These are phyloP conservation scores for Ganoderma boninense DNA, from an alignment of 1,284 basidiomycete species.

Conservation along the genomic window DNA sequence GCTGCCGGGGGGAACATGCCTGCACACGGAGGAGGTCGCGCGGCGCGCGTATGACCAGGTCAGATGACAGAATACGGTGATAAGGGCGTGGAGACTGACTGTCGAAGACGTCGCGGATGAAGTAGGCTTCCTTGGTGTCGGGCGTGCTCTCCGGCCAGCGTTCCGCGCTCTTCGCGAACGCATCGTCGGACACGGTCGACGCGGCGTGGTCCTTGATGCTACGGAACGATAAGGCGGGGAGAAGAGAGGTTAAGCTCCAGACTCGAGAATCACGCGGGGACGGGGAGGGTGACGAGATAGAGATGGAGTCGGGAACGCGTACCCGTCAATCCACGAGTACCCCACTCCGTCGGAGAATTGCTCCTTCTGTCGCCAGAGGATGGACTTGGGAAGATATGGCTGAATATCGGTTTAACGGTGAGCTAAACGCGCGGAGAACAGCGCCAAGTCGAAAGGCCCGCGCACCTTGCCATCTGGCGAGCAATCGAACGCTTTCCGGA, in stretches of 20 bases:
- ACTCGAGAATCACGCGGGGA: slow-evolving; percentile 8
- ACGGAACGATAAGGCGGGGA: slow-evolving; percentile 9
- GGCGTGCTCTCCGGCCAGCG: slow-evolving; percentile 88
- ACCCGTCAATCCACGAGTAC: slow-evolving; percentile 99
- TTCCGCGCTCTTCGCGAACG: slow-evolving; percentile 77
- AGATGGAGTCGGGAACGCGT: slow-evolving; percentile 32
- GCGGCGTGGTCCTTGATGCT: slow-evolving; percentile 94
- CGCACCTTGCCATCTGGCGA: slow-evolving; percentile 83
- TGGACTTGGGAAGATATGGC: slow-evolving; percentile 94
- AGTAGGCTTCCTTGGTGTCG: slow-evolving; percentile 98
- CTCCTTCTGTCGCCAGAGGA: slow-evolving; percentile 99
- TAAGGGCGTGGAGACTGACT: slow-evolving; percentile 48
- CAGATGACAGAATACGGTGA: slow-evolving; percentile 23
- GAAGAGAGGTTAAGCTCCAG: background rate
- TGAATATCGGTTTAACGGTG: slow-evolving; percentile 42
- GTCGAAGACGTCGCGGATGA: slow-evolving; percentile 95
- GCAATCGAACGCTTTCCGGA: slow-evolving; percentile 97
- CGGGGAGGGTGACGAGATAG: background rate
- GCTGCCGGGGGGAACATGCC: slow-evolving; percentile 88
- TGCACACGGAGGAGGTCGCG: slow-evolving; percentile 37
- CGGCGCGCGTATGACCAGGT: background rate
- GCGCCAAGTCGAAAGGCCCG: background rate
- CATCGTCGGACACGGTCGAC: slow-evolving; percentile 80
- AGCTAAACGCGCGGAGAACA: background rate
- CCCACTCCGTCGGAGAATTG: slow-evolving; percentile 99